phyloP scores from a whole-genome alignment of 2,329 filamentous ascomycete species.

The Didymella keratinophila region DNA sequence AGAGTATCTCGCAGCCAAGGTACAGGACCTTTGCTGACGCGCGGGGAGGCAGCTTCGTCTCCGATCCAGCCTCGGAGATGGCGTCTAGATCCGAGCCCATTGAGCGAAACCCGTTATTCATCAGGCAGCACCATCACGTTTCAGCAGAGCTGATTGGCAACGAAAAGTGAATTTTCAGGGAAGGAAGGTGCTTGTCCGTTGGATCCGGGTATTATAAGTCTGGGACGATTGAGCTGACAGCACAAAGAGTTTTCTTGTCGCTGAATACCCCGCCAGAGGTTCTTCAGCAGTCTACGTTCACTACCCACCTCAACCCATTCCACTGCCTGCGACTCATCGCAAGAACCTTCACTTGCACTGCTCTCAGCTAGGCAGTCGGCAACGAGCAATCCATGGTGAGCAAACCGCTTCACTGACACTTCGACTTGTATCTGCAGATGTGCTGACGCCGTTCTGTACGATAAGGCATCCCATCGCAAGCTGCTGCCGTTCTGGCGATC shows the following conservation, averaged over 20 bases:
- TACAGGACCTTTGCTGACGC: background rate
- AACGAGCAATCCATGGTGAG: constrained; percentile 12
- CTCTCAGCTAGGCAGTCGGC: background rate
- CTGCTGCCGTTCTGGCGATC: background rate
- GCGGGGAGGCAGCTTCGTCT: constrained; percentile 11
- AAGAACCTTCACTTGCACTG: background rate
- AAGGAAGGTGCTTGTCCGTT: background rate
- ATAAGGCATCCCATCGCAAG: background rate
- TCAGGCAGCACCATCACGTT: constrained; percentile 11
- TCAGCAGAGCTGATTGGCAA: background rate
- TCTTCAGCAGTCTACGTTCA: too few species aligned
- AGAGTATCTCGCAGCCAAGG: background rate
- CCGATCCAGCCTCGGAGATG: background rate
- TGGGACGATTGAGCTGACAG: background rate
- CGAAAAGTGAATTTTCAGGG: background rate
- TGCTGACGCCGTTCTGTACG: constrained; percentile 8
- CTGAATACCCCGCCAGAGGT: background rate
- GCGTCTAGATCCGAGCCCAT: background rate
- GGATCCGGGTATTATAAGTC: too few species aligned
- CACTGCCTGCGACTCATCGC: background rate
- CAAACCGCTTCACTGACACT: background rate
- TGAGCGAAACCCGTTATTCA: background rate
- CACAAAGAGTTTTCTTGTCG: background rate
- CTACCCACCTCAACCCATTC: background rate
- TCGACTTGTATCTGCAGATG: background rate